phyloP scores from a whole-genome alignment of 1,139 yeast species.

The Candida tetrigidarum region DNA sequence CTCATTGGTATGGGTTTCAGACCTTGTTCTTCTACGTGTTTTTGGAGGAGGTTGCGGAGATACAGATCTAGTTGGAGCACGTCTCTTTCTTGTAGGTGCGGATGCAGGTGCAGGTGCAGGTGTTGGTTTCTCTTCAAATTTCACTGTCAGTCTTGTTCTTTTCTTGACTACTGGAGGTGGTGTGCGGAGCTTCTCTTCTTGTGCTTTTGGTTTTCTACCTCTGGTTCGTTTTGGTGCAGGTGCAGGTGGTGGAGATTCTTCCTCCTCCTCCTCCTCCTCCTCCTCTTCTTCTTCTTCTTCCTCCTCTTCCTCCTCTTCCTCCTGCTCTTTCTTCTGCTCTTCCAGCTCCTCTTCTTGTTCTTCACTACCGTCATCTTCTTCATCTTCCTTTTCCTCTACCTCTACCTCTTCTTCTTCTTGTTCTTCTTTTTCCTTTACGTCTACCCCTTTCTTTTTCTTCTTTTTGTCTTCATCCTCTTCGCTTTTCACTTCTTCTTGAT shows the following conservation, averaged over 20 bases:
- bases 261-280: constrained; percentile 24
- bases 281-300: constrained; percentile 15
- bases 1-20: constrained; percentile 29
- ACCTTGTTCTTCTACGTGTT: constrained; percentile 28
- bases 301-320: constrained; percentile 8
- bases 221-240: constrained; percentile 19
- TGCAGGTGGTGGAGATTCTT: constrained; percentile 14
- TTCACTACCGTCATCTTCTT: constrained; percentile 18
- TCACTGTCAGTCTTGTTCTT: constrained; percentile 32
- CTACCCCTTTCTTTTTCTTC: constrained; percentile 17
- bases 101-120: constrained; percentile 18
- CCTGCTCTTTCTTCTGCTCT: constrained; percentile 6
- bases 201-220: constrained; percentile 20
- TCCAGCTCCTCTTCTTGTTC: constrained; percentile 15
- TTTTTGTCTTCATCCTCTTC: constrained; percentile 17
- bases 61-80: constrained; percentile 14
- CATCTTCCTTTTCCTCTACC: constrained; percentile 21
- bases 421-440: constrained; percentile 16
- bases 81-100: constrained; percentile 17
- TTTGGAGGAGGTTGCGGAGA: constrained; percentile 21
- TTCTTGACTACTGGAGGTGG: constrained; percentile 25
- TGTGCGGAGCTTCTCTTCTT: constrained; percentile 14
- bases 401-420: constrained; percentile 15
- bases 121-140: constrained; percentile 21
- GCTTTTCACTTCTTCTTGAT: constrained; percentile 16